These are phyloP conservation scores for Bipolaris cookei DNA, from an alignment of 2,329 filamentous ascomycete genomes.

Conservation along the genomic window DNA sequence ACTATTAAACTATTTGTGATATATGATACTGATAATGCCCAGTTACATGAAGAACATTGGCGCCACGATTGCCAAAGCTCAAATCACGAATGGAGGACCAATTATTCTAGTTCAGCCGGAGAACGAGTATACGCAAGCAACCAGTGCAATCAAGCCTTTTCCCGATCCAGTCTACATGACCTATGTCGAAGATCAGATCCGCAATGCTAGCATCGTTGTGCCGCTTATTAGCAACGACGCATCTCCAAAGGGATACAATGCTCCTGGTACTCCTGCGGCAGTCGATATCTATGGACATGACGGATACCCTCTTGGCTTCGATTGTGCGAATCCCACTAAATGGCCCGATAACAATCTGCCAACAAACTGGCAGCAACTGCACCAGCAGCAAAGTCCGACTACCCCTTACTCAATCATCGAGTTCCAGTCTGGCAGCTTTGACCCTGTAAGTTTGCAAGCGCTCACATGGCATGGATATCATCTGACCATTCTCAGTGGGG, in stretches of 20 bases:
- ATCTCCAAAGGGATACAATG: conserved; percentile 64
- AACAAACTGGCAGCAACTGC: conserved; percentile 60
- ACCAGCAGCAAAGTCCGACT: conserved; percentile 66
- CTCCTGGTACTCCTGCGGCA: conserved; percentile 64
- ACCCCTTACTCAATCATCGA: conserved; percentile 71
- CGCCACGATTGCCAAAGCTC: conserved; percentile 71
- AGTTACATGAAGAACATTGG: conserved; percentile 69
- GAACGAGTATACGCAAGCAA: conserved; percentile 73
- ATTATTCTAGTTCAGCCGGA: conserved; percentile 81
- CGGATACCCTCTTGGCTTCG: conserved; percentile 64
- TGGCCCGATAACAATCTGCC: conserved; percentile 67
- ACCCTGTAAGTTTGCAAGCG: conserved; percentile 52
- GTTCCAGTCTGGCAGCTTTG: conserved; percentile 75
- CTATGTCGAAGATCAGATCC: conserved; percentile 71
- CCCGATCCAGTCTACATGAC: conserved; percentile 73
- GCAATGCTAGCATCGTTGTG: conserved; percentile 72
- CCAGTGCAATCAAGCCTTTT: conserved; percentile 59
- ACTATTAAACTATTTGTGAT: neutral
- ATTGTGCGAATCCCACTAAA: conserved; percentile 65
- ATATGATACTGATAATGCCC: conserved; percentile 1
- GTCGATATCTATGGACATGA: conserved; percentile 73
- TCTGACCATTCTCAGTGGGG: conserved; percentile 61
- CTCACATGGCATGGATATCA: neutral
- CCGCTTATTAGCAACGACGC: conserved; percentile 80
- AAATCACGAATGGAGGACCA: conserved; percentile 83